Evolutionary conservation across 352 stramenopile species (phyloP), one percentile per base, ranked within the genome.

Genomic region (Pythium periplocum): DNA sequence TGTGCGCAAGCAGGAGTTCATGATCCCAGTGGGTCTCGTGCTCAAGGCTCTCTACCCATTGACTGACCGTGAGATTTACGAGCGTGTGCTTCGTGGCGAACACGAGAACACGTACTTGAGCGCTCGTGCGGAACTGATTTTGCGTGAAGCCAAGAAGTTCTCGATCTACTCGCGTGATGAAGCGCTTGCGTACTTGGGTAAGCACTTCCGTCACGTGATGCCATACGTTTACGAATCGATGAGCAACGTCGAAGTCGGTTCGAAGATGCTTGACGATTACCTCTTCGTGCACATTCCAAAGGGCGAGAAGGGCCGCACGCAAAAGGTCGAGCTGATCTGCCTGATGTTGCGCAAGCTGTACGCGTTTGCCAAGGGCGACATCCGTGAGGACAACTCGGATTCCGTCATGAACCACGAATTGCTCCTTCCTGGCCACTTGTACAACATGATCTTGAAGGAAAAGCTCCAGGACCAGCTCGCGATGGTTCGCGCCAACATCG

Each of bases 271-370:
- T 33, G 78, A 97, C 61, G 88, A 97, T 49, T 99, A 96, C 61
- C 69, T 99, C 44, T 93, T 99, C 51, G 96, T 99, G 53, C 96
- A 99, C 77, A 87, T 99, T 9, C 64, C 76, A 3, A 92, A 92
- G 67, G 83, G 85, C 40, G 85, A 95, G 51, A 92, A 93, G 60
- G 85, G 85, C 38, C 81, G 82, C 30, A 76, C 83, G 7, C 83
- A 95, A 58, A 95, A 95, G 61, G 97, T 97, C 37, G 88, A 99
- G 47, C 67, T 99, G 45, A 74, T 99, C 32, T 90, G 86, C 42
- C 59, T 96, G 47, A 98, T 99, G 93, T 68, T 99, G n/a, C 83
- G 95, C 51, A 99, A 99, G 77, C 82, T 99, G 36, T 99, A 99
- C 67, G 81, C 93, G 32, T 98, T 98, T 54, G 94, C 90, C 7